phyloP scores from a whole-genome alignment of 257 asterid genomes.

The Pogostemon cablin region DNA sequence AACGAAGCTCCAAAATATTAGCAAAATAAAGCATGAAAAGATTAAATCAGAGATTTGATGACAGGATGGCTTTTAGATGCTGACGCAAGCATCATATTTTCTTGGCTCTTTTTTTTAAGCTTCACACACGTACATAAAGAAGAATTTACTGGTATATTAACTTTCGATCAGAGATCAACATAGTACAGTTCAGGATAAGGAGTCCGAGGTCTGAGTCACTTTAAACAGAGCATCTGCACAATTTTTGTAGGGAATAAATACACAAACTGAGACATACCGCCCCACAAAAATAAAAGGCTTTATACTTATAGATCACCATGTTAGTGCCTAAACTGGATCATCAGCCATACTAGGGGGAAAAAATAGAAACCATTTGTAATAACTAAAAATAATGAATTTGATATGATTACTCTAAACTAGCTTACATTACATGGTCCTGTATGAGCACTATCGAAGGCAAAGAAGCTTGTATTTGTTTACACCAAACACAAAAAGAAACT shows the following conservation, averaged over 20 bases:
- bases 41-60: constrained; percentile 7
- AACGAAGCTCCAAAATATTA: not conserved
- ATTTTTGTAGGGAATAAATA: constrained; percentile 1
- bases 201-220: not conserved
- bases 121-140: not conserved
- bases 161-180: constrained; percentile 1
- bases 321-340: not conserved
- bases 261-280: not conserved
- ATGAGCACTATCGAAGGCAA: constrained; percentile 4
- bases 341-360: not conserved
- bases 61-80: not conserved
- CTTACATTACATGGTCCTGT: constrained; percentile 17
- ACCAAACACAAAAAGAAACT: too few relatives aligned
- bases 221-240: not conserved
- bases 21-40: constrained; percentile 14
- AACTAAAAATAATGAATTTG: constrained; percentile 3
- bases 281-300: not conserved
- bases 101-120: too few relatives aligned
- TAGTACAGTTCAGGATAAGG: not conserved
- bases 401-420: constrained; percentile 13
- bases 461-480: not conserved
- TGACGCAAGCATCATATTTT: constrained; percentile 2
- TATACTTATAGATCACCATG: not conserved
- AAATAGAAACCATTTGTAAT: not conserved
- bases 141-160: constrained; percentile 18